Evolutionary conservation across 129 eudicot species (phyloP).

Genomic region (Lactuca saligna): DNA sequence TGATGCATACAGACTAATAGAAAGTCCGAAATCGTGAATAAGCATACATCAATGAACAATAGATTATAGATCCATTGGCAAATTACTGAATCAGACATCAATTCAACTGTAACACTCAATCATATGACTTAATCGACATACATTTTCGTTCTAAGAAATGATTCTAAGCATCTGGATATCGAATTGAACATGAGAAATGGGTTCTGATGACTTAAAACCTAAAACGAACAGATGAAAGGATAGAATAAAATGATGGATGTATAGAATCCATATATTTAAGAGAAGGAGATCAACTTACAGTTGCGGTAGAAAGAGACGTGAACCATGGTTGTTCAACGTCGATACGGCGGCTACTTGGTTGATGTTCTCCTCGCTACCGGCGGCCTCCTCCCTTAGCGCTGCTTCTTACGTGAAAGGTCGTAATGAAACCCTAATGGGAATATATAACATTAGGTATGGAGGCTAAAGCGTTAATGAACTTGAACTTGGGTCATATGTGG

Average conservation of each 20-base stretch:
- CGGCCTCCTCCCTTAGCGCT: constrained; percentile 4
- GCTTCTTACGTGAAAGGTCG: constrained; percentile 10
- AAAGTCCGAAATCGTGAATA: too few relatives aligned
- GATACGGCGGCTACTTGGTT: constrained; percentile 10
- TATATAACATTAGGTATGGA: constrained; percentile 10
- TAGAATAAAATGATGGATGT: not conserved
- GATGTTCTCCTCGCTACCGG: constrained; percentile 9
- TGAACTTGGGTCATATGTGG: not conserved
- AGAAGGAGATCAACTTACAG: constrained; percentile 12
- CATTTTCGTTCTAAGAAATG: not conserved
- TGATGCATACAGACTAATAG: not conserved
- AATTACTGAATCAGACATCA: not conserved
- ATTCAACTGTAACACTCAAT: not conserved
- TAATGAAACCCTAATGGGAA: constrained; percentile 20
- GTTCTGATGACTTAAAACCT: not conserved
- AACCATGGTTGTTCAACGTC: constrained; percentile 22
- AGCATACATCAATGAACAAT: not conserved
- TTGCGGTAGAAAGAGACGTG: constrained; percentile 28
- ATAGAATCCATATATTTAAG: not conserved
- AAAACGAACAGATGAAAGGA: not conserved
- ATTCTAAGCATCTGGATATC: not conserved
- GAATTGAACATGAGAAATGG: not conserved
- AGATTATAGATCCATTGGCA: not conserved
- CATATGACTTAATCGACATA: not conserved
- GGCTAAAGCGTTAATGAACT: not conserved